Base-by-base conservation (phyloP, 2,329 filamentous ascomycete species). In the Dothistroma septosporum region DNA sequence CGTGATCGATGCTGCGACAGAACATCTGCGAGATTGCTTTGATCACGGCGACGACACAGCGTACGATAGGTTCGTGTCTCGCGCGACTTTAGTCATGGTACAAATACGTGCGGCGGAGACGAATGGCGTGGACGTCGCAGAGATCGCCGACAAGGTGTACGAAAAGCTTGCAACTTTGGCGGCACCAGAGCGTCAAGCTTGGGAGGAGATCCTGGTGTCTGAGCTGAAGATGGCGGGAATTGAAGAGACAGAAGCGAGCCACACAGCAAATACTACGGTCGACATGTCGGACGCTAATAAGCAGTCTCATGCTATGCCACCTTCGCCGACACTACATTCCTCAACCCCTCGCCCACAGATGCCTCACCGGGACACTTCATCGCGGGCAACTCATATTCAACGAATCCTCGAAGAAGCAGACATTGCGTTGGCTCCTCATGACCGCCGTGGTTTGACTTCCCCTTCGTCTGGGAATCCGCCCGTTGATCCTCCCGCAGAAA, bases 341-440 rank as follows among this genome's bases (percentile, higher is more conserved):
- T 49, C 59, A 32, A 5, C 50, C 14, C 57, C 57, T 16, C 61
- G 80, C 67, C 80, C 80, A 12, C 73, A 71, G n/a, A 78, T 82
- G 76, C 79, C 79, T 28, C 68, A 73, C 16, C 73, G 80, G 60
- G 77, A 79, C 55, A 73, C 72, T 16, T 76, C 77, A 2, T 81
- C 76, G 35, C 72, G 77, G 60, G 80, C 80, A 3, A 77, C 78
- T 3, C 76, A 78, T 54, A 80, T 83, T 47, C 77, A 76, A 55
- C 76, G 80, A 10, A 70, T 73, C 24, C 66, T 82, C 9, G 80
- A 82, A 69, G 80, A 82, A 67, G 65, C 65, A 1, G 68, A 70
- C 49, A 46, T 31, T 47, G 33, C 57, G 4, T 22, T 53, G 48
- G 57, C 28, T 46, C 47, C 35, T 4, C 55, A 59, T 19, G 58